phyloP scores from a whole-genome alignment of 805 yeast species.

The Suhomyces sp. region DNA sequence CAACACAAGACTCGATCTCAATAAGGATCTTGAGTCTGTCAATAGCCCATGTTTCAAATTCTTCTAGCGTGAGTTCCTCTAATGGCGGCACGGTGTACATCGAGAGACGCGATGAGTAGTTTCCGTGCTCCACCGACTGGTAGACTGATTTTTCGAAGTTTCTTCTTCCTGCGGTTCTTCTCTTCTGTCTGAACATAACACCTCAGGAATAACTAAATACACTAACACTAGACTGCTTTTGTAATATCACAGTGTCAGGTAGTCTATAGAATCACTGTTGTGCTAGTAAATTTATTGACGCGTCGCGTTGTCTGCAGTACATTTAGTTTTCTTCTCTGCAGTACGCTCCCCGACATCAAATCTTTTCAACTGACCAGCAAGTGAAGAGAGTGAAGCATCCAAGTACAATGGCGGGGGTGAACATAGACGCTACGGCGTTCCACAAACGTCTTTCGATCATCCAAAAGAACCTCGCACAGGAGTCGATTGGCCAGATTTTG shows the following conservation, averaged over 20 bases:
- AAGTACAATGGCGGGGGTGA: constrained; percentile 55
- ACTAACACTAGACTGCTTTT: no score
- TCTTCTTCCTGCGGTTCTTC: constrained; percentile 70
- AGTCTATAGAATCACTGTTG: not conserved
- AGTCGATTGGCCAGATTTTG: constrained; percentile 32
- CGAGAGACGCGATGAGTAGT: constrained; percentile 61
- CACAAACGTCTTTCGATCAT: constrained; percentile 48
- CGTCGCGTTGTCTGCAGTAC: constrained; percentile 1
- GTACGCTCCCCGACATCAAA: not conserved
- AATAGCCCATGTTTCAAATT: constrained; percentile 94
- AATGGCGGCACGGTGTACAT: constrained; percentile 76
- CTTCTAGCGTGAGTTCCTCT: constrained; percentile 84
- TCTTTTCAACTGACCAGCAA: not conserved
- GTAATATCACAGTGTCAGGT: no score
- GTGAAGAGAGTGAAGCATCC: not conserved
- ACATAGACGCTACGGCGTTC: constrained; percentile 51
- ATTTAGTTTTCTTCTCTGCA: not conserved
- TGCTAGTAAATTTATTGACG: not conserved
- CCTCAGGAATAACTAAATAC: no score
- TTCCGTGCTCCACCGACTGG: not conserved
- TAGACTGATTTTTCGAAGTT: constrained; percentile 47
- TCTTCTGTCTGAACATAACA: constrained; percentile 67
- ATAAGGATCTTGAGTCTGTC: constrained; percentile 80
- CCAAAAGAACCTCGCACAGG: constrained; percentile 31
- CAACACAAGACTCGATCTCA: constrained; percentile 74